These are phyloP conservation scores for Suillus subalutaceus DNA, from an alignment of 768 basidiomycete species.

Conservation along the genomic window DNA sequence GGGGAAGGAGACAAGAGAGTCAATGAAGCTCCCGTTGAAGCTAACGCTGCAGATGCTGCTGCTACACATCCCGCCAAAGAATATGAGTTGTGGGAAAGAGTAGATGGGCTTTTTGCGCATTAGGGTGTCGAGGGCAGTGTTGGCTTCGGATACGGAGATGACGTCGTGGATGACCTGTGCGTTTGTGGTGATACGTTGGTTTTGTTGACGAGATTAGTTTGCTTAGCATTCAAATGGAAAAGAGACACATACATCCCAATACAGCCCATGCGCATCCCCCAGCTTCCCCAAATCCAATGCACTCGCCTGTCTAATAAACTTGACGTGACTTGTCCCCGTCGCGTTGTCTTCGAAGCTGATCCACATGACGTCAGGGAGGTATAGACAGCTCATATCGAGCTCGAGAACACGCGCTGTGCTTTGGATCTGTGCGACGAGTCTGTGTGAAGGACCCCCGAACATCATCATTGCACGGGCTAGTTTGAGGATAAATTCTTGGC, in stretches of 20 bases:
- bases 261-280: constrained; percentile 66
- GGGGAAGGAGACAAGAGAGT: constrained; percentile 71
- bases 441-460: constrained; percentile 84
- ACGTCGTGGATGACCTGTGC: constrained; percentile 80
- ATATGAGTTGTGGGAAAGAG: constrained; percentile 56
- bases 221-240: neutral
- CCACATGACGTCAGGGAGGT: constrained; percentile 75
- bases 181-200: neutral
- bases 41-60: constrained; percentile 72
- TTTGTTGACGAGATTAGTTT: neutral
- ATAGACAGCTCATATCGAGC: constrained; percentile 71
- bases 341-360: constrained; percentile 81
- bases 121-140: constrained; percentile 65
- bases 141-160: constrained; percentile 74
- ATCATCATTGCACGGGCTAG: constrained; percentile 87
- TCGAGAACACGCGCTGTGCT: constrained; percentile 81
- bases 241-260: constrained; percentile 61
- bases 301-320: constrained; percentile 73
- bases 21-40: constrained; percentile 79
- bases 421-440: constrained; percentile 79
- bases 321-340: constrained; percentile 81
- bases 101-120: constrained; percentile 73
- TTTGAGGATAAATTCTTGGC: constrained; percentile 86
- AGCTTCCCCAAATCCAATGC: constrained; percentile 80
- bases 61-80: constrained; percentile 80